Base-by-base conservation (phyloP, 805 yeast species). In the Saturnispora halmiae region DNA sequence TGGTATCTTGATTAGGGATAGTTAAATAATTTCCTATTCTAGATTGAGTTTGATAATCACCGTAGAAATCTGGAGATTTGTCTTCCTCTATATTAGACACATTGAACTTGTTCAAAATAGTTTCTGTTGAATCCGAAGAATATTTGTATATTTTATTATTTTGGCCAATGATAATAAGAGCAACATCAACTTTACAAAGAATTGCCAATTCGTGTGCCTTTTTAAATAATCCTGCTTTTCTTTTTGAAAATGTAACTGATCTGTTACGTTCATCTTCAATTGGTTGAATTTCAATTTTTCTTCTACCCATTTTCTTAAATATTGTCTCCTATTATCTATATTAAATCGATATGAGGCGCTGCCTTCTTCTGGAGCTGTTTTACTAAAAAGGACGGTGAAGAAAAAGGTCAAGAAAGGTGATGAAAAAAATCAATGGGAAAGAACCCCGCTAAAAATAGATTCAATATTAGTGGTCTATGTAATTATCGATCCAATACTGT, bases 221-320 rank as follows among this genome's bases (percentile, higher is more conserved):
- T 55, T 83, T 83, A 63, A 92, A 88, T 25, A 90, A 67, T 2
- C 98, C 98, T 0, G 95, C 94, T 60, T 90, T 90, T 42, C 98
- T 74, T 61, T 90, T 90, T 47, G 85, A 85, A 59, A 90, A 92
- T 0, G 98, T 90, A 15, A 79, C 84, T 4, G 82, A 76, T 43
- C 84, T 62, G 62, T 87, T 90, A 42, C 97, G 70, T 59, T 90
- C 96, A 52, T 90, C 95, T 10, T 77, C 67, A 44, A 90, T 78
- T 28, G 97, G 97, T 61, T 84, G 78, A 52, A 90, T 90, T 47
- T 83, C 92, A 49, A 90, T 90, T 62, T 90, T 92, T 66, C 96
- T 82, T 70, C 98, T 81, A 40, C 98, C 98, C 98, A 90, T 92
- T 38, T 28, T 43, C n/a, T n/a, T n/a, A n/a, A n/a, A n/a, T n/a